Percentiles rank a stretch among this genome's conserved stretches.
phyloP scores from a whole-genome alignment of 2,329 filamentous ascomycete species.

The Cytospora paraplurivora region DNA sequence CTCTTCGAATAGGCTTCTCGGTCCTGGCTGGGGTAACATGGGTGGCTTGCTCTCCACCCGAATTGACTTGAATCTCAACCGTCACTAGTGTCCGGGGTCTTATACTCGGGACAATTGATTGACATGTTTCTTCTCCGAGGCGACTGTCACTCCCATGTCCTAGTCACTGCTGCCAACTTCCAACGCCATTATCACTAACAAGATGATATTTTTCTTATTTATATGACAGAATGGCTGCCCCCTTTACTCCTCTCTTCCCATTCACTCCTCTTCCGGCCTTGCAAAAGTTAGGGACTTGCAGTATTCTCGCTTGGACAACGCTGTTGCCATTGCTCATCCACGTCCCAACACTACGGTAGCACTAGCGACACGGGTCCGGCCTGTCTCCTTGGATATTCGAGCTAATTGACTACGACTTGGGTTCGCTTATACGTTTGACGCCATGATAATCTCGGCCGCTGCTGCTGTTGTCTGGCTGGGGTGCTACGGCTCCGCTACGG shows the following conservation, averaged over 20 bases:
- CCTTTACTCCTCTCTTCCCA: not conserved
- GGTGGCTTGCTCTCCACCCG: not conserved
- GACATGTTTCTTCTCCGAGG: not conserved
- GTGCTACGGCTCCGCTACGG: conserved; percentile 31
- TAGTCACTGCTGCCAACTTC: not conserved
- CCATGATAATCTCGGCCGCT: conserved; percentile 33
- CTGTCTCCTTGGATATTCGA: conserved; percentile 1
- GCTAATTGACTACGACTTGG: not conserved
- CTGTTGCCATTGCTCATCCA: conserved; percentile 8
- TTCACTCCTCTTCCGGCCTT: not conserved
- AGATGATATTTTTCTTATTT: not conserved
- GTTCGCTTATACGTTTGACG: conserved; percentile 5
- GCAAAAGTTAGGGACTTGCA: conserved; percentile 1
- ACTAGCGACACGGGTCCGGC: conserved; percentile 1
- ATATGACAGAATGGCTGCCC: not conserved
- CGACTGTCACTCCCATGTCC: not conserved
- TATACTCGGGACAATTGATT: too few species aligned
- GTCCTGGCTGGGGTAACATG: not conserved
- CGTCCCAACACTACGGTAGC: not conserved
- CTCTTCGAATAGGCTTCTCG: not conserved
- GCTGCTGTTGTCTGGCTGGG: conserved; percentile 33
- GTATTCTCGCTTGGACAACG: conserved; percentile 12
- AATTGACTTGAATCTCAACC: not conserved
- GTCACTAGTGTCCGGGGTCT: not conserved
- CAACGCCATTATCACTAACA: not conserved